These are phyloP conservation scores for Sphagnurus paluster DNA, from an alignment of 1,284 basidiomycete species.

Conservation along the genomic window DNA sequence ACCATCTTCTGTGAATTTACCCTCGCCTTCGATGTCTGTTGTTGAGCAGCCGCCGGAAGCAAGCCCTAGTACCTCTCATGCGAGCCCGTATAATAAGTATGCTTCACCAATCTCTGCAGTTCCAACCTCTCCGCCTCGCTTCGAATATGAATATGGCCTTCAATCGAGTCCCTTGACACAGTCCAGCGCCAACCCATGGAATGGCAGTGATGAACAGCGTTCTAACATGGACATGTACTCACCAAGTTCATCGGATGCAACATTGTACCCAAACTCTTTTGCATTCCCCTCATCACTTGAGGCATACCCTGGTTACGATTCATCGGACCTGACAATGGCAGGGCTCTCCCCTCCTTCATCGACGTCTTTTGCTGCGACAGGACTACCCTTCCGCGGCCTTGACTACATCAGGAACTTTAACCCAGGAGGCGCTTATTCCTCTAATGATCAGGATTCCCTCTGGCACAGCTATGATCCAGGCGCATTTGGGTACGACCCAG, in stretches of 20 bases:
- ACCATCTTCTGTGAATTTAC: slow-evolving; percentile 67
- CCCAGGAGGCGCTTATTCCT: slow-evolving; percentile 41
- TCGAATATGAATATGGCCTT: slow-evolving; percentile 58
- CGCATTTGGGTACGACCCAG: slow-evolving; percentile 72
- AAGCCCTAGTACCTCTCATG: slow-evolving; percentile 40
- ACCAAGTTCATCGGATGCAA: slow-evolving; percentile 36
- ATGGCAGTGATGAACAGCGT: slow-evolving; percentile 37
- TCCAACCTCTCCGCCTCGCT: slow-evolving; percentile 48
- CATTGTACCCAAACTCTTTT: slow-evolving; percentile 39
- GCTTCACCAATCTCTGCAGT: slow-evolving; percentile 49
- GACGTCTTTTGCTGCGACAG: slow-evolving; percentile 62
- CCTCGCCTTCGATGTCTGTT: slow-evolving; percentile 61
- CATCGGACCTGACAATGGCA: slow-evolving; percentile 38
- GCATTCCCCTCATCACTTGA: slow-evolving; percentile 49
- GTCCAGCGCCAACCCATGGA: slow-evolving; percentile 44
- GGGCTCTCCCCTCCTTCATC: slow-evolving; percentile 58
- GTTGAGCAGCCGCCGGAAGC: slow-evolving; percentile 43
- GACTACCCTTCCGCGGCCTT: slow-evolving; percentile 76
- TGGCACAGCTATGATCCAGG: slow-evolving; percentile 76
- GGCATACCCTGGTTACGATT: slow-evolving; percentile 46
- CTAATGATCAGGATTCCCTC: slow-evolving; percentile 59
- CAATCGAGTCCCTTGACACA: slow-evolving; percentile 43
- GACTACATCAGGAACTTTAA: slow-evolving; percentile 77
- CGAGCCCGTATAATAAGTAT: slow-evolving; percentile 39
- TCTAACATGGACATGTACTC: slow-evolving; percentile 40